Base-by-base conservation (phyloP, 129 eudicot genomes). In the Scalesia atractyloides region DNA sequence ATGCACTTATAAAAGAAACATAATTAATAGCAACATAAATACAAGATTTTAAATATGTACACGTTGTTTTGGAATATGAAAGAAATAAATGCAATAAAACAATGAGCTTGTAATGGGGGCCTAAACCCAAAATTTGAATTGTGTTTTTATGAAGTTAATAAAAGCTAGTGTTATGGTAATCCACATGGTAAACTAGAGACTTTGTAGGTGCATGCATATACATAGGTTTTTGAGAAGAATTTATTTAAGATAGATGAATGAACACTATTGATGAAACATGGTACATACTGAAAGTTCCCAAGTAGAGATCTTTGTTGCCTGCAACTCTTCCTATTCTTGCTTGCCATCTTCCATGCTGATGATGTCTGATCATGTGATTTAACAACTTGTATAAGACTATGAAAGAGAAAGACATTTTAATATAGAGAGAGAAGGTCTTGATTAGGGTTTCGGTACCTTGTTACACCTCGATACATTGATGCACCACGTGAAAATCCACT, bases 321-420 rank as follows among this genome's bases (percentile, higher is more conserved):
- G 99, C 99, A 65, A 95, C 99, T 80, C 99, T 79, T 58, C 97
- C 99, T 34, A 90, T 95, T 80, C 99, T 86, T 64, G 98, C 98
- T 75, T 94, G 98, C 98, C 98, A 94, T 85, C 98, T 86, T 60
- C 98, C 98, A 73, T 95, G 99, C 82, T 95, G 99, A 74, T 95
- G 99, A 77, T 95, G 99, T 86, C 97, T 91, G 84, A 65, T 69
- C 58, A 68, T 46, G 20, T 52, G 19, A 54, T 54, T 44, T 18
- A 67, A 48, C 15, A 62, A 4, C 49, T 72, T 33, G 34, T 59
- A 19, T 9, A 5, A 70, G 67, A 67, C 18, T 71, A 33, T 66
- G 26, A 66, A 5, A 57, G 61, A 54, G 57, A 63, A 53, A 71
- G 22, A 33, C 1, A 60, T 2, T 59, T 1, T 34, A 6, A n/a